Evolutionary conservation across 257 asterid species (phyloP).

Genomic region (Solanum habrochaites): DNA sequence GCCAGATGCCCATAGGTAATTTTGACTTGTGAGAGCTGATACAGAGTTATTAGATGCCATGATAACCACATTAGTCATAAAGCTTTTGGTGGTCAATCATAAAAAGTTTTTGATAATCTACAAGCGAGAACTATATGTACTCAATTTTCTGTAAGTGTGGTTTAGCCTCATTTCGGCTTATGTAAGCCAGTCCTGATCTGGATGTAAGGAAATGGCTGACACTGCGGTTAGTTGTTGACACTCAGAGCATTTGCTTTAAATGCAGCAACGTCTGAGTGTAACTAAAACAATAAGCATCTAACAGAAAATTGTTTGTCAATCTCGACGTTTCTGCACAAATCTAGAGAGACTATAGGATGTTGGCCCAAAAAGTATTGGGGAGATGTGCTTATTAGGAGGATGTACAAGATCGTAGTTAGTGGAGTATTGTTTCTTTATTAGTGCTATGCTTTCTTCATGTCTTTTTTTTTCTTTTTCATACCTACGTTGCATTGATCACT

Average conservation of each 20-base stretch:
- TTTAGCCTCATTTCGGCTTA: neutral
- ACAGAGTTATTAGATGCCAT: neutral
- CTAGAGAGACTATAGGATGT: neutral
- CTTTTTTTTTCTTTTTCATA: no score
- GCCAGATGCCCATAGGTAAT: neutral
- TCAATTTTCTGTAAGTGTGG: neutral
- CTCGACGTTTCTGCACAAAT: neutral
- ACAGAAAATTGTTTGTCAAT: neutral
- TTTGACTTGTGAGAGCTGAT: neutral
- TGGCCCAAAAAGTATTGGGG: neutral
- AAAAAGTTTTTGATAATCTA: neutral
- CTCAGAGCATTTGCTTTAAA: neutral
- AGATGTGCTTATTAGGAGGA: neutral
- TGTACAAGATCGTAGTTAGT: no score
- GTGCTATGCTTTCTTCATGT: no score
- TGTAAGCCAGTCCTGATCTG: neutral
- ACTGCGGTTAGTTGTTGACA: neutral
- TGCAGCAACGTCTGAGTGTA: neutral
- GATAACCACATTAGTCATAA: neutral
- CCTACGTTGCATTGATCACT: neutral
- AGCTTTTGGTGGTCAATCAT: neutral
- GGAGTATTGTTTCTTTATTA: no score
- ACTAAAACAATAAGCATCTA: neutral
- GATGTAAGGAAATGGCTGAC: neutral
- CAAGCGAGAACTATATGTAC: neutral